Percentiles rank a stretch among this genome's conserved stretches.
Conservation (phyloP, 2,329 filamentous ascomycete species). For the Fusarium camptoceras region DNA sequence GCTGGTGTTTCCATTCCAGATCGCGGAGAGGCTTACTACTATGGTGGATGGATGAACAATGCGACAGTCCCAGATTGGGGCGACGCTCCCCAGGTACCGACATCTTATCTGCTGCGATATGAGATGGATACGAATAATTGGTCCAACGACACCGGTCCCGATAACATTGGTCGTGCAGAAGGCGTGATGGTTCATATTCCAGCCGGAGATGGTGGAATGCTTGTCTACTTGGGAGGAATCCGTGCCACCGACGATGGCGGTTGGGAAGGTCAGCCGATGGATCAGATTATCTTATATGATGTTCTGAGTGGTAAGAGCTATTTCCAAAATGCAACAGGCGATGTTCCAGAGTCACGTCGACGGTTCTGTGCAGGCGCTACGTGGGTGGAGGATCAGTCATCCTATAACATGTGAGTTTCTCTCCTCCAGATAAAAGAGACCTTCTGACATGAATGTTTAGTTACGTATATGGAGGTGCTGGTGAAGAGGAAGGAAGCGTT, state of each 20-base stretch:
- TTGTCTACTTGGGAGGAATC: slow-evolving; percentile 72
- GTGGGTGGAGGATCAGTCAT: slow-evolving; percentile 69
- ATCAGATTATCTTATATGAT: slow-evolving; percentile 69
- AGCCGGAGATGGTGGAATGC: slow-evolving; percentile 67
- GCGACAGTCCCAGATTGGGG: slow-evolving; percentile 63
- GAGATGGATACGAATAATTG: slow-evolving; percentile 64
- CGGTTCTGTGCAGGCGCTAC: slow-evolving; percentile 71
- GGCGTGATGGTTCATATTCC: slow-evolving; percentile 71
- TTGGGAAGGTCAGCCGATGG: slow-evolving; percentile 58
- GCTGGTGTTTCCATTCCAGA: slow-evolving; percentile 66
- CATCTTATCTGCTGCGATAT: slow-evolving; percentile 66
- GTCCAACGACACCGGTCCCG: slow-evolving; percentile 66
- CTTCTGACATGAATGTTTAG: slow-evolving; percentile 50
- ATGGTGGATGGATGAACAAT: slow-evolving; percentile 72
- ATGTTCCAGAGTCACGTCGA: slow-evolving; percentile 62
- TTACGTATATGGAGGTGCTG: slow-evolving; percentile 71
- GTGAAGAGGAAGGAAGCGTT: slow-evolving; percentile 56
- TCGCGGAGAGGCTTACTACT: slow-evolving; percentile 69
- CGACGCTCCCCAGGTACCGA: slow-evolving; percentile 58
- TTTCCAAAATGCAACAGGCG: slow-evolving; percentile 65
- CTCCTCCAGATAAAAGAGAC: background rate
- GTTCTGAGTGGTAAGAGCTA: slow-evolving; percentile 70
- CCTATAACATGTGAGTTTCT: slow-evolving; percentile 70
- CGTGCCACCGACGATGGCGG: slow-evolving; percentile 62
- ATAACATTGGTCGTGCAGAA: slow-evolving; percentile 66